Percentiles rank a stretch among this genome's conserved stretches.
phyloP scores from a whole-genome alignment of 176 grass and related monocot species.

The Phragmites australis region DNA sequence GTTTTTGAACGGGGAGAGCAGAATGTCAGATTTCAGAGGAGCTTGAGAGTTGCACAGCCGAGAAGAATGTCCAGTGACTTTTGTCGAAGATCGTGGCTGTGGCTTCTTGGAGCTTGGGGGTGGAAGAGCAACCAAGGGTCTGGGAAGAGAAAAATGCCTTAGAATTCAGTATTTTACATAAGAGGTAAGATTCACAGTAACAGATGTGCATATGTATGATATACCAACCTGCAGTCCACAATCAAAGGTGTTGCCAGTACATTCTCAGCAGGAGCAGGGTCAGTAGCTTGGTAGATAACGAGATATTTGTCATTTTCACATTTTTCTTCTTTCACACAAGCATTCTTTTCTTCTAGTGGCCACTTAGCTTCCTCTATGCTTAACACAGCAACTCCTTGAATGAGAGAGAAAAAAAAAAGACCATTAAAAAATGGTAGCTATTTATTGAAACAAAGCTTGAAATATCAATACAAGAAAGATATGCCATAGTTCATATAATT shows the following conservation, averaged over 20 bases:
- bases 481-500: conserved; percentile 6
- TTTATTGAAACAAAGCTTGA: conserved; percentile 6
- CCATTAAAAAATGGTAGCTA: conserved; percentile 3
- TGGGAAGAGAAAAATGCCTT: conserved; percentile 26
- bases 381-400: conserved; percentile 44
- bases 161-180: conserved; percentile 28
- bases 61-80: conserved; percentile 46
- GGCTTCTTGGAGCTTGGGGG: conserved; percentile 48
- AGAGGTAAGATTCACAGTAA: conserved; percentile 26
- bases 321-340: conserved; percentile 57
- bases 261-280: conserved; percentile 46
- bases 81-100: conserved; percentile 38
- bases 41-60: conserved; percentile 25
- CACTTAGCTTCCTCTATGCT: conserved; percentile 55
- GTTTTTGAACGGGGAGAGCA: conserved; percentile 42
- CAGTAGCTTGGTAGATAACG: conserved; percentile 42
- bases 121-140: conserved; percentile 35
- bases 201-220: conserved; percentile 15
- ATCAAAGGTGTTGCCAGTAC: conserved; percentile 59
- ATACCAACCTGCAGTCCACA: conserved; percentile 61
- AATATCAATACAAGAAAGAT: conserved; percentile 24
- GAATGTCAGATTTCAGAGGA: conserved; percentile 37
- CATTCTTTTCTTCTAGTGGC: conserved; percentile 51
- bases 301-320: conserved; percentile 49
- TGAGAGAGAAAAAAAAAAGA: conserved; percentile 12